A percentile compares a stretch with the other conserved stretches of the same genome.
Evolutionary conservation across 352 stramenopile genomes (phyloP).

Genomic region (Pythium guiyangense): DNA sequence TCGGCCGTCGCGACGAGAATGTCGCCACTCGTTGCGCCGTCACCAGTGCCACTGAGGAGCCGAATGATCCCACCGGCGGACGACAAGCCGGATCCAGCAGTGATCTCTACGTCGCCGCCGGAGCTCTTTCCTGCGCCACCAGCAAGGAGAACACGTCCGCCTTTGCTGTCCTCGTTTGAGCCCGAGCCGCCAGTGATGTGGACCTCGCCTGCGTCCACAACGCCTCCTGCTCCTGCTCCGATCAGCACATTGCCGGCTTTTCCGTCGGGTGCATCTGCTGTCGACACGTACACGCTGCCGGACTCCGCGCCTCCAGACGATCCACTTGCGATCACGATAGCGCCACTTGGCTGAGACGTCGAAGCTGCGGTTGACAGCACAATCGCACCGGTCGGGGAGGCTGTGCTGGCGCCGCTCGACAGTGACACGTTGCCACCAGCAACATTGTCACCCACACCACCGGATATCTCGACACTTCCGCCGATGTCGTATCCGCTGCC

Average conservation of each 20-base stretch:
- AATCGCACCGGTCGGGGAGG: conserved; percentile 23
- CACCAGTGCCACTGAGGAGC: conserved; percentile 23
- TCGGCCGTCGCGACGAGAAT: conserved; percentile 23
- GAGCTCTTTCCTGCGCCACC: conserved; percentile 22
- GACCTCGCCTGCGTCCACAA: conserved; percentile 18
- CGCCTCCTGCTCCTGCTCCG: conserved; percentile 16
- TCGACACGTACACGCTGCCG: conserved; percentile 12
- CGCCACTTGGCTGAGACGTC: conserved; percentile 19
- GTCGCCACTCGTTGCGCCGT: conserved; percentile 24
- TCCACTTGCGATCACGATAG: conserved; percentile 21
- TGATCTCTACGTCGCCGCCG: conserved; percentile 24
- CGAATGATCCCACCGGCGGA: conserved; percentile 20
- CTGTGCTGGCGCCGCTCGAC: conserved; percentile 14
- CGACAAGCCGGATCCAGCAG: conserved; percentile 20
- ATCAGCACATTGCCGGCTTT: conserved; percentile 21
- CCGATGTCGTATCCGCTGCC: conserved; percentile 19
- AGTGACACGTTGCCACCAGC: conserved; percentile 20
- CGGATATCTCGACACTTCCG: conserved; percentile 18
- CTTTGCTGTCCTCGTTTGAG: conserved; percentile 21
- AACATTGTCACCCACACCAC: conserved; percentile 14
- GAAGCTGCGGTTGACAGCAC: conserved; percentile 19
- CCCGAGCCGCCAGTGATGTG: conserved; percentile 22
- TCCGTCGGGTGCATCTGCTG: conserved; percentile 6
- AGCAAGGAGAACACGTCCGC: conserved; percentile 22
- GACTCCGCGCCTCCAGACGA: conserved; percentile 14